These are phyloP conservation scores for Cryptosporidium andersoni DNA, from an alignment of 169 alveolate genomes.

Conservation along the genomic window DNA sequence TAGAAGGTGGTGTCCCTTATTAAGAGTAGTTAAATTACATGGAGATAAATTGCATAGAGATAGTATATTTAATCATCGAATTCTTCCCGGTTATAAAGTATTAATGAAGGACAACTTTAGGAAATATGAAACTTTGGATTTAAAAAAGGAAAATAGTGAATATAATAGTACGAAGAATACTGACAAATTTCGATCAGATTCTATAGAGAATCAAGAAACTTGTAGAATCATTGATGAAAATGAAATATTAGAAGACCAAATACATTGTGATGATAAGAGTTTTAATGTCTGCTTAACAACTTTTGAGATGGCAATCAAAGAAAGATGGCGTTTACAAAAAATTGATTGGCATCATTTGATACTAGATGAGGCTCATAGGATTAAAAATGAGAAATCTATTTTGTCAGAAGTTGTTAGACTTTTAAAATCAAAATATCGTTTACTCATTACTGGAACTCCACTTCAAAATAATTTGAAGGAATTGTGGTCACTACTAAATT, in stretches of 20 bases:
- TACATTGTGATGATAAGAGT: conserved; percentile 55
- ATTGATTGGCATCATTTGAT: conserved; percentile 85
- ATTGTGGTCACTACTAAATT: conserved; percentile 88
- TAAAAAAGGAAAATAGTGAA: background rate
- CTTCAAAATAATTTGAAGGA: conserved; percentile 88
- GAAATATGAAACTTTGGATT: background rate
- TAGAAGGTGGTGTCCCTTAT: conserved; percentile 86
- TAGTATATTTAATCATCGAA: conserved; percentile 75
- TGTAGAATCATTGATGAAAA: background rate
- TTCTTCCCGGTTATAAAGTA: conserved; percentile 75
- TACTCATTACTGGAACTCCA: conserved; percentile 91
- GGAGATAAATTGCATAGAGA: conserved; percentile 89
- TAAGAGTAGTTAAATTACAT: conserved; percentile 81
- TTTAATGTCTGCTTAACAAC: conserved; percentile 88
- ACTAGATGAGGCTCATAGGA: conserved; percentile 91
- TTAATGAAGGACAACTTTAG: background rate
- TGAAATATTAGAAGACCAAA: background rate
- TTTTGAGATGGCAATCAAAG: conserved; percentile 86
- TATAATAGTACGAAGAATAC: background rate
- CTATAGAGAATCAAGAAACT: background rate
- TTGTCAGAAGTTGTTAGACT: conserved; percentile 82
- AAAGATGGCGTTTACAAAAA: conserved; percentile 79
- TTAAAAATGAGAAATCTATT: conserved; percentile 88
- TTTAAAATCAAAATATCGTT: conserved; percentile 84
- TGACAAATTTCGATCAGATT: background rate